phyloP scores from a whole-genome alignment of 129 eudicot genomes.

The Helianthus annuus region HanXRQr2.0-SUNRISE NC_035449.2:20118705-20119204 shows the following conservation, averaged over 20 bases:
- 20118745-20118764: neutral
- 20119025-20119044: constrained; percentile 8
- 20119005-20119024: constrained; percentile 12
- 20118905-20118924: constrained; percentile 39
- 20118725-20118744: neutral
- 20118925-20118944: constrained; percentile 26
- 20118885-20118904: constrained; percentile 35
- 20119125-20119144: neutral
- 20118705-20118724: constrained; percentile 35
- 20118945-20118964: neutral
- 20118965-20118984: neutral
- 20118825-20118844: constrained; percentile 36
- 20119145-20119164: neutral
- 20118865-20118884: constrained; percentile 42
- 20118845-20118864: constrained; percentile 22
- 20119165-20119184: neutral
- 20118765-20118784: neutral
- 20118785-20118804: constrained; percentile 18
- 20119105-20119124: constrained; percentile 1
- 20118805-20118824: constrained; percentile 37
- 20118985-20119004: constrained; percentile 15
- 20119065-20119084: neutral
- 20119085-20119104: neutral
- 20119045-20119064: neutral
- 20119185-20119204: neutral